phyloP scores from a whole-genome alignment of 2,329 filamentous ascomycete species.

The Phialophora chinensis region DNA sequence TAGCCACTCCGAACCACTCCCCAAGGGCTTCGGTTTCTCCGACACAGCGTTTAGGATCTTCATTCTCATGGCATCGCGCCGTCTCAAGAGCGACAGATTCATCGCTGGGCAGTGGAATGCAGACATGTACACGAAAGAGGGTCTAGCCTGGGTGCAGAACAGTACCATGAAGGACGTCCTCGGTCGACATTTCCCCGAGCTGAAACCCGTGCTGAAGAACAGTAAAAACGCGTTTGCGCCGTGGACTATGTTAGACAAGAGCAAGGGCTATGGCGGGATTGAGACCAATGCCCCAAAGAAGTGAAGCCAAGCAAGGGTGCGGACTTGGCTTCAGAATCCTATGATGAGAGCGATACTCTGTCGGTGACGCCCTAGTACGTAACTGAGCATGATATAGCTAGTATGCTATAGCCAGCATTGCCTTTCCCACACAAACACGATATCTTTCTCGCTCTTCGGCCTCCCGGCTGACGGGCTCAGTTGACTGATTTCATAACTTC shows the following conservation, averaged over 20 bases:
- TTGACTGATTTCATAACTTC: not conserved
- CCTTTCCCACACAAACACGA: not conserved
- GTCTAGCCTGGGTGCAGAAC: constrained; percentile 50
- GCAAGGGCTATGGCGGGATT: constrained; percentile 39
- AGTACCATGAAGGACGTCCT: constrained; percentile 53
- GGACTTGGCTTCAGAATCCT: not conserved
- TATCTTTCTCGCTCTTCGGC: not conserved
- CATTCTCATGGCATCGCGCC: constrained; percentile 30
- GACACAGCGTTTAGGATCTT: constrained; percentile 55
- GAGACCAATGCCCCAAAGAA: constrained; percentile 34
- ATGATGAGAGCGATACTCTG: not conserved
- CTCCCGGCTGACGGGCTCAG: not conserved
- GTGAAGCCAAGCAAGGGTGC: constrained; percentile 17
- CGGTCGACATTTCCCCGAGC: constrained; percentile 52
- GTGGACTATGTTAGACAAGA: constrained; percentile 18
- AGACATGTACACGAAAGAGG: constrained; percentile 39
- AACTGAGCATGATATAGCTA: not conserved
- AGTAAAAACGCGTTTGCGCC: constrained; percentile 30
- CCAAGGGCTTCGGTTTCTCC: constrained; percentile 55
- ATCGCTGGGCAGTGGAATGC: constrained; percentile 30
- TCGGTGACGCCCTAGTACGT: not conserved
- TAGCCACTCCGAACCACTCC: constrained; percentile 51
- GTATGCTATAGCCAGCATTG: not conserved
- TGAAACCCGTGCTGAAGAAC: constrained; percentile 37
- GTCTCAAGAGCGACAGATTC: constrained; percentile 30